phyloP scores from a whole-genome alignment of 257 asterid genomes.

The Scutellaria baicalensis region DNA sequence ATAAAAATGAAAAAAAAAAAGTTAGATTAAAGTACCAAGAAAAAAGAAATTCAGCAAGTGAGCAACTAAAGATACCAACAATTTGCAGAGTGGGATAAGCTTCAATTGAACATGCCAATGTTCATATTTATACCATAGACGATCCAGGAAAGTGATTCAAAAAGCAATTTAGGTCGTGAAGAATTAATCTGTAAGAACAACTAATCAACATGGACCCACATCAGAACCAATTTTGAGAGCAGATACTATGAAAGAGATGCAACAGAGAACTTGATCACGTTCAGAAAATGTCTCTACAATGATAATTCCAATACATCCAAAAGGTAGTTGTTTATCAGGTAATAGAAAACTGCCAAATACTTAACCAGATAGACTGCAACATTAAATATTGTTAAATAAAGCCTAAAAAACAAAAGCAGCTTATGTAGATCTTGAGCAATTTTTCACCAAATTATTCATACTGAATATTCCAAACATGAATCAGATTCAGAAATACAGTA shows the following conservation, averaged over 20 bases:
- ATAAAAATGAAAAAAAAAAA: not conserved
- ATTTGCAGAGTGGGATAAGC: not conserved
- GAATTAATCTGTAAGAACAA: too few species aligned
- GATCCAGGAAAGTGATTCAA: not conserved
- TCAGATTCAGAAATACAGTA: not conserved
- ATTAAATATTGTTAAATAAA: too few species aligned
- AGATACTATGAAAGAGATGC: too few species aligned
- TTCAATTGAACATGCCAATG: not conserved
- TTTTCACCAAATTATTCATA: not conserved
- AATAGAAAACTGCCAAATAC: not conserved
- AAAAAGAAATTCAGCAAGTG: not conserved
- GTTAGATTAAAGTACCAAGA: not conserved
- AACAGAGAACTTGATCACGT: too few species aligned
- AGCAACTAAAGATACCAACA: not conserved
- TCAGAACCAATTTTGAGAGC: not conserved
- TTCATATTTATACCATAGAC: not conserved
- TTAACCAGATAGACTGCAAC: too few species aligned
- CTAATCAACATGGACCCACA: not conserved
- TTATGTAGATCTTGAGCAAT: not conserved
- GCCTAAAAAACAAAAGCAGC: too few species aligned
- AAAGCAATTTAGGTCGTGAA: not conserved
- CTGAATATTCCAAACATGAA: not conserved
- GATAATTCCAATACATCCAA: not conserved
- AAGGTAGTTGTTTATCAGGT: not conserved
- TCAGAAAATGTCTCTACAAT: not conserved